Evolutionary conservation across 2,329 filamentous ascomycete genomes (phyloP), one percentile per base, ranked within the genome.

Genomic region (Talaromyces verruculosus): DNA sequence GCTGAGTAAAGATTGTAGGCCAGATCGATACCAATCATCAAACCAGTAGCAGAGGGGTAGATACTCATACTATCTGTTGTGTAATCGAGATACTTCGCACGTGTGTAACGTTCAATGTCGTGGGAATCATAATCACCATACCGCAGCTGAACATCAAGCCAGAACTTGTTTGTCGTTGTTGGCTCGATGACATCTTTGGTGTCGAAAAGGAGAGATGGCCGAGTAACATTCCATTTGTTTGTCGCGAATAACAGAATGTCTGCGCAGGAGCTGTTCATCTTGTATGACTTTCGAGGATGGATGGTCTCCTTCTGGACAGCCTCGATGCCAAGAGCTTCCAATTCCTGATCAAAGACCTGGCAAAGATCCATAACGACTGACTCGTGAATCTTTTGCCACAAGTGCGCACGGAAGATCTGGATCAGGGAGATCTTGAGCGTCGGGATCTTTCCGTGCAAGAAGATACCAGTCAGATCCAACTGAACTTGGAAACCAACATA

Each of bases 361-460:
- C 95, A 98, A 74, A 99, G 80, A 84, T 99, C 95, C 95, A 99
- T 99, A 39, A 97, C 94, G 0, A 98, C 93, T 0, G 91, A 96
- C 79, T 99, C 95, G 79, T 99, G 96, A 57, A 99, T 98, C 84
- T 99, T 99, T 79, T 99, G 95, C 95, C 95, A 99, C 84, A 99
- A 89, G 87, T 99, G 95, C 62, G 96, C 95, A 77, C 95, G 90
- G 91, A 99, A 99, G 72, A 99, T 99, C 77, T 99, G 95, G 68
- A 99, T 99, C 63, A 99, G 83, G 0, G 93, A 97, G 69, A 99
- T 99, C 82, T 99, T 99, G 51, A 99, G 81, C 0, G 95, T 99
- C 0, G 95, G 96, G 65, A 99, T 99, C 81, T 99, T 99, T 73
- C 95, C 95, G 83, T 99, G 96, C 76, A 99, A 85, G 88, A 99